phyloP scores from a whole-genome alignment of 352 stramenopile species.

The Pythium pyrilobum region DNA sequence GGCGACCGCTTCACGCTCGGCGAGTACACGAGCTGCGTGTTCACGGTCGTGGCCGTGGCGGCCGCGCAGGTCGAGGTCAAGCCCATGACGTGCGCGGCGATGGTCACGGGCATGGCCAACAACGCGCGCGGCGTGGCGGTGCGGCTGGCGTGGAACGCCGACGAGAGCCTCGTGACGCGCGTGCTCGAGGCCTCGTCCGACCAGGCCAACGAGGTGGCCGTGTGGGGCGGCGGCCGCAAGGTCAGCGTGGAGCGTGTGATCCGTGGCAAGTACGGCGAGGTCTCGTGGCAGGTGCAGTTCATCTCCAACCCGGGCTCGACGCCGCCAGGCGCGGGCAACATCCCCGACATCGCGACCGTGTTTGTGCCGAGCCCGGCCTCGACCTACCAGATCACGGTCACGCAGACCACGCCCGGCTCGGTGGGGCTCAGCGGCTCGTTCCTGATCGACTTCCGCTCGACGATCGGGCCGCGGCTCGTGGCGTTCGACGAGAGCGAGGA shows the following conservation, averaged over 20 bases:
- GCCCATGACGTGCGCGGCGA: slow-evolving; percentile 21
- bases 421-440: slow-evolving; percentile 88
- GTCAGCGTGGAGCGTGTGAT: slow-evolving; percentile 88
- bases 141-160: slow-evolving; percentile 62
- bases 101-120: slow-evolving; percentile 16
- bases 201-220: slow-evolving; percentile 24
- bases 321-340: slow-evolving; percentile 89
- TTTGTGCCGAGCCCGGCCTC: slow-evolving; percentile 24
- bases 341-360: slow-evolving; percentile 53
- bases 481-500: slow-evolving; percentile 85
- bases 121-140: slow-evolving; percentile 24
- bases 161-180: slow-evolving; percentile 37
- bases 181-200: slow-evolving; percentile 55
- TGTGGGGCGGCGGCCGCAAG: slow-evolving; percentile 49
- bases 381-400: slow-evolving; percentile 55
- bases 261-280: slow-evolving; percentile 92
- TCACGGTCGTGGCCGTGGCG: slow-evolving; percentile 33
- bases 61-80: slow-evolving; percentile 32
- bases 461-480: slow-evolving; percentile 66
- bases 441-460: slow-evolving; percentile 85
- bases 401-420: slow-evolving; percentile 84
- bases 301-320: slow-evolving; percentile 88
- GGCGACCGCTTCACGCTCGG: slow-evolving; percentile 56
- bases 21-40: slow-evolving; percentile 46
- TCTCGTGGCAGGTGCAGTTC: slow-evolving; percentile 93